These are phyloP conservation scores for Excoecaria cochinchinensis DNA, from an alignment of 345 rosid species.

Conservation along the genomic window DNA sequence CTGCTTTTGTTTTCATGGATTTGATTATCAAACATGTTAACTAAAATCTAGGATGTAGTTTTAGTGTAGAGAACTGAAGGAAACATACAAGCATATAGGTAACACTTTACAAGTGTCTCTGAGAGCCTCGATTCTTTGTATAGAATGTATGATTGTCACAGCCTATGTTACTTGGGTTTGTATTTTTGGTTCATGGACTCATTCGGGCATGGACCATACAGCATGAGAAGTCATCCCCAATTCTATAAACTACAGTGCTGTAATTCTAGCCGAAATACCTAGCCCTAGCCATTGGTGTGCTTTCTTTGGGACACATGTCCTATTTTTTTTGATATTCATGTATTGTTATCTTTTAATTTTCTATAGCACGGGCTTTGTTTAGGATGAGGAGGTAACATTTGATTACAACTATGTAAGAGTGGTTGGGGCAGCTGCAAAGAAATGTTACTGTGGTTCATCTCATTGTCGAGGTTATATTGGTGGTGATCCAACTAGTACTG, in stretches of 20 bases:
- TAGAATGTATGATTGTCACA: background rate
- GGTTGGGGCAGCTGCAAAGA: conserved; percentile 98
- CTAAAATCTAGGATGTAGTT: background rate
- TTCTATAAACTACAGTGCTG: background rate
- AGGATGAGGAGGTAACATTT: conserved; percentile 95
- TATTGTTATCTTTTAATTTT: conserved; percentile 13
- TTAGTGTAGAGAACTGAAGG: background rate
- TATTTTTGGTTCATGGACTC: background rate
- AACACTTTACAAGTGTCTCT: background rate
- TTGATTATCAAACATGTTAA: background rate
- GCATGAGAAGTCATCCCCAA: background rate
- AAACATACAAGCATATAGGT: background rate
- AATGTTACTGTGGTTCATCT: conserved; percentile 82
- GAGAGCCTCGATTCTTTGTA: background rate
- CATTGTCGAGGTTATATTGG: conserved; percentile 96
- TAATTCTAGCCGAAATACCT: background rate
- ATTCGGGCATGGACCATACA: background rate
- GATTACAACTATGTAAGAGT: conserved; percentile 98
- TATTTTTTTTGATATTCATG: background rate
- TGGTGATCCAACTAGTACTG: conserved; percentile 79
- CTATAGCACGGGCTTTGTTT: conserved; percentile 23
- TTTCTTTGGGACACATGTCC: background rate
- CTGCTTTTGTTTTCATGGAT: background rate
- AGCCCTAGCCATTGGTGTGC: background rate
- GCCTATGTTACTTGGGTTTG: background rate